Percentiles rank a stretch among this genome's conserved stretches.
Evolutionary conservation across 345 rosid species (phyloP).

Genomic region (Euphorbia pulcherrima): DNA sequence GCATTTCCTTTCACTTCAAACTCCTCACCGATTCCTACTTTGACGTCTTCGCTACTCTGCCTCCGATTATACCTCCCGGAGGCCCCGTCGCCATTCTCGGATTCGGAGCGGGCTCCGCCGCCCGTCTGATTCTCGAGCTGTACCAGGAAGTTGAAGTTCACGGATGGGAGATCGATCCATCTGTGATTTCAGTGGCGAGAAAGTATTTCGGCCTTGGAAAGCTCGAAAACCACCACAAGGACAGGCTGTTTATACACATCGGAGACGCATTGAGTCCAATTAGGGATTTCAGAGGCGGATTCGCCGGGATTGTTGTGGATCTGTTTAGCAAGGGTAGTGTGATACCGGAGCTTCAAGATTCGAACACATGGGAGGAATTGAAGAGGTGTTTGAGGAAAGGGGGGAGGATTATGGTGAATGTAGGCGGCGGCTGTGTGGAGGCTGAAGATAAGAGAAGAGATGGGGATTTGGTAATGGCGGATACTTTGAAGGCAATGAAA

Average conservation of each 20-base stretch:
- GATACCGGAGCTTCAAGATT: constrained; percentile 84
- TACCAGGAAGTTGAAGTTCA: constrained; percentile 55
- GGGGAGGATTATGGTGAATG: constrained; percentile 66
- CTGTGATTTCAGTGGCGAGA: constrained; percentile 71
- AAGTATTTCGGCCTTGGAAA: constrained; percentile 62
- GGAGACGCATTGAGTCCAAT: constrained; percentile 49
- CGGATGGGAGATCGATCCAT: constrained; percentile 93
- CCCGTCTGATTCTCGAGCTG: constrained; percentile 59
- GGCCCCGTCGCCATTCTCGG: constrained; percentile 80
- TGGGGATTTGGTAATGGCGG: constrained; percentile 68
- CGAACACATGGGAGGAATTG: constrained; percentile 55
- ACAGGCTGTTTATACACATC: constrained; percentile 55
- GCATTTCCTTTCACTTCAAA: constrained; percentile 68
- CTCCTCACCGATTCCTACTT: constrained; percentile 68
- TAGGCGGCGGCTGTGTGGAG: constrained; percentile 70
- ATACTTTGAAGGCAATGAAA: constrained; percentile 62
- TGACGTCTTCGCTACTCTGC: constrained; percentile 78
- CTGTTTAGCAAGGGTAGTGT: constrained; percentile 66
- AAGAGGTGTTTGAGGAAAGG: constrained; percentile 54
- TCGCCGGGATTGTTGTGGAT: constrained; percentile 61
- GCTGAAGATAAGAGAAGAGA: constrained; percentile 58
- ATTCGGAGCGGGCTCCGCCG: constrained; percentile 80
- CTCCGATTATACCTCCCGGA: constrained; percentile 67
- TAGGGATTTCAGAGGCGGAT: constrained; percentile 52
- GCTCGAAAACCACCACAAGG: constrained; percentile 56